These are phyloP conservation scores for Mortierella antarctica DNA, from an alignment of 192 early-diverging fungal genomes.

Conservation along the genomic window DNA sequence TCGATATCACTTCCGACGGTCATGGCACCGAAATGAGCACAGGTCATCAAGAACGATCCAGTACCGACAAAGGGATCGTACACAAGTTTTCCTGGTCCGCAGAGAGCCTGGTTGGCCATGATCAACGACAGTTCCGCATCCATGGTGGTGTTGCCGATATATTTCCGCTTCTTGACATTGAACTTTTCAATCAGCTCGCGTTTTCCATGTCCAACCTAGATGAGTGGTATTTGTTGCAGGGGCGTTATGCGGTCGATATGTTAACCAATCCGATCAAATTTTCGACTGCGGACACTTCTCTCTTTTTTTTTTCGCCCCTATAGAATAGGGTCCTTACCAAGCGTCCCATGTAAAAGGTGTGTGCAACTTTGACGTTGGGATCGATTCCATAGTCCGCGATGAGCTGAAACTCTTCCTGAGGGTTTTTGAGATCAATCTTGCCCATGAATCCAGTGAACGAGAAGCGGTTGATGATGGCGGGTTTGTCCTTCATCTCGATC, in stretches of 20 bases:
- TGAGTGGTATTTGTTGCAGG: neutral
- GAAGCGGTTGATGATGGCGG: slow-evolving; percentile 85
- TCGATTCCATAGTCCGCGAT: slow-evolving; percentile 83
- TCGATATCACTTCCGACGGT: slow-evolving; percentile 97
- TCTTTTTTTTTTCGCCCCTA: neutral
- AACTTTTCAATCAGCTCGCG: slow-evolving; percentile 81
- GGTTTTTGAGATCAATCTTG: slow-evolving; percentile 83
- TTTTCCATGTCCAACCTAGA: slow-evolving; percentile 73
- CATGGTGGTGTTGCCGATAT: slow-evolving; percentile 97
- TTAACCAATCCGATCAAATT: neutral
- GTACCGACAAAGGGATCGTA: slow-evolving; percentile 99
- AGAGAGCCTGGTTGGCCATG: slow-evolving; percentile 95
- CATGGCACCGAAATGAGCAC: slow-evolving; percentile 92
- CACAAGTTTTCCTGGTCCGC: slow-evolving; percentile 78
- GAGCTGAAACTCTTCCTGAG: slow-evolving; percentile 78
- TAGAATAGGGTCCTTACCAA: slow-evolving; percentile 46
- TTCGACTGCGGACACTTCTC: neutral
- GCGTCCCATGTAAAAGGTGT: slow-evolving; percentile 76
- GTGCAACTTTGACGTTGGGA: slow-evolving; percentile 39
- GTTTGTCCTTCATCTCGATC: slow-evolving; percentile 76
- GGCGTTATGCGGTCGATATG: neutral
- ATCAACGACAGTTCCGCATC: slow-evolving; percentile 97
- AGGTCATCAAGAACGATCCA: slow-evolving; percentile 91
- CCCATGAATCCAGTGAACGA: slow-evolving; percentile 88
- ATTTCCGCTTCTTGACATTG: slow-evolving; percentile 94